phyloP scores from a whole-genome alignment of 371 early-diverging fungal species.

The Choanephora cucurbitarum region DNA sequence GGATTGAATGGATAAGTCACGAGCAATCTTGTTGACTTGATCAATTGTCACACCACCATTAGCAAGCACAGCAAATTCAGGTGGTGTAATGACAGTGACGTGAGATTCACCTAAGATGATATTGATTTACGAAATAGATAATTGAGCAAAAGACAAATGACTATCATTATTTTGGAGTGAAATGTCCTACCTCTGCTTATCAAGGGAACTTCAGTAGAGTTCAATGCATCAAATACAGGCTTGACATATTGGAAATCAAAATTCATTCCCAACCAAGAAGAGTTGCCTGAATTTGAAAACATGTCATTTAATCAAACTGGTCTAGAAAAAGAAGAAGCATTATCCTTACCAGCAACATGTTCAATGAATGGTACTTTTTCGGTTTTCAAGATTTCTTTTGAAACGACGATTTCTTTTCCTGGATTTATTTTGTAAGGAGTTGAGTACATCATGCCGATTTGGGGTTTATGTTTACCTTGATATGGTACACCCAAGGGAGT shows the following conservation, averaged over 20 bases:
- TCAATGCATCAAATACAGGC: constrained; percentile 56
- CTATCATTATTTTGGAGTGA: background rate
- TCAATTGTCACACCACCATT: constrained; percentile 69
- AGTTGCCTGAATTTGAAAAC: constrained; percentile 10
- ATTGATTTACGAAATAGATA: no score
- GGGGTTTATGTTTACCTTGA: constrained; percentile 1
- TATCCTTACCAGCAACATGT: constrained; percentile 28
- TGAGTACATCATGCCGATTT: no score
- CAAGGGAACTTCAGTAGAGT: constrained; percentile 51
- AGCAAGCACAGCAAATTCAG: constrained; percentile 67
- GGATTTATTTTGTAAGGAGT: no score
- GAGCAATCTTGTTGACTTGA: constrained; percentile 68
- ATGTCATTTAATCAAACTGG: no score
- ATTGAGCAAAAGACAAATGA: no score
- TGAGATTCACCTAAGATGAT: constrained; percentile 72
- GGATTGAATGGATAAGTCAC: constrained; percentile 54
- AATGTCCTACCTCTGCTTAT: constrained; percentile 23
- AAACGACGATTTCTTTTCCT: constrained; percentile 37
- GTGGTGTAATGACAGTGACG: constrained; percentile 75
- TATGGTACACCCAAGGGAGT: constrained; percentile 19
- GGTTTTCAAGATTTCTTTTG: constrained; percentile 45
- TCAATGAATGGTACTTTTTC: constrained; percentile 50
- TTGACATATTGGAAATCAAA: constrained; percentile 60
- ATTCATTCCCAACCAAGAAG: constrained; percentile 65
- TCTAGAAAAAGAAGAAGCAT: no score